Percentiles rank a stretch among this genome's conserved stretches.
These are phyloP conservation scores for Luffa aegyptiaca DNA, from an alignment of 306 rosid species.

Conservation along the genomic window DNA sequence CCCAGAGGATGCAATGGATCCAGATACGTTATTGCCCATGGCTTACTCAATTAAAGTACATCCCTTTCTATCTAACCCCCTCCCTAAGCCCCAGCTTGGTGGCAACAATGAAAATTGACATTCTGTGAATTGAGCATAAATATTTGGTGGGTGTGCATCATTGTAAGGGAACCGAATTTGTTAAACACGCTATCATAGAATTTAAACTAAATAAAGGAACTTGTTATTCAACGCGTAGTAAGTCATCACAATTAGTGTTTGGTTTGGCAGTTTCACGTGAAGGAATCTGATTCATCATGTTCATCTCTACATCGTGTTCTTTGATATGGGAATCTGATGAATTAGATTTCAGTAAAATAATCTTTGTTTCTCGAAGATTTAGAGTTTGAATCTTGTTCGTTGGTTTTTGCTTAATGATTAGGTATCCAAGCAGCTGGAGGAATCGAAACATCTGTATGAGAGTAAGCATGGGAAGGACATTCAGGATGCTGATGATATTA, in stretches of 20 bases:
- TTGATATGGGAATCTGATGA: not conserved
- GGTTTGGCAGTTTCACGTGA: not conserved
- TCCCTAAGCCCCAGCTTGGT: not conserved
- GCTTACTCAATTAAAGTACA: constrained; percentile 88
- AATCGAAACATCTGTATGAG: constrained; percentile 55
- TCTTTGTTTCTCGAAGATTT: not conserved
- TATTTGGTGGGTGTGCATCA: not conserved
- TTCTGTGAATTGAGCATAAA: not conserved
- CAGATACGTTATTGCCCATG: constrained; percentile 71
- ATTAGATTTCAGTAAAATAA: not conserved
- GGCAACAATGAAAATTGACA: not conserved
- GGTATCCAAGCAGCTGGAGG: constrained; percentile 76
- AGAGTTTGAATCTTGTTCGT: not conserved
- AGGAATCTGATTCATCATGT: not conserved
- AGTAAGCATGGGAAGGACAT: constrained; percentile 40
- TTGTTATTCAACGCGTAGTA: not conserved
- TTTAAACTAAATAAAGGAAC: not conserved
- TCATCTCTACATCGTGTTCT: not conserved
- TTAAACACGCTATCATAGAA: not conserved
- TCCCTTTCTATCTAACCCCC: constrained; percentile 4
- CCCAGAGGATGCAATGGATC: constrained; percentile 86
- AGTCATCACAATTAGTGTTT: not conserved
- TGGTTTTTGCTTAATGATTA: constrained; percentile 16
- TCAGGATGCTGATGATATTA: constrained; percentile 15
- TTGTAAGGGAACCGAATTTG: not conserved